A percentile compares a stretch with the other conserved stretches of the same genome.
These are phyloP conservation scores for Brettanomyces anomalus DNA, from an alignment of 805 yeast genomes.

Conservation along the genomic window DNA sequence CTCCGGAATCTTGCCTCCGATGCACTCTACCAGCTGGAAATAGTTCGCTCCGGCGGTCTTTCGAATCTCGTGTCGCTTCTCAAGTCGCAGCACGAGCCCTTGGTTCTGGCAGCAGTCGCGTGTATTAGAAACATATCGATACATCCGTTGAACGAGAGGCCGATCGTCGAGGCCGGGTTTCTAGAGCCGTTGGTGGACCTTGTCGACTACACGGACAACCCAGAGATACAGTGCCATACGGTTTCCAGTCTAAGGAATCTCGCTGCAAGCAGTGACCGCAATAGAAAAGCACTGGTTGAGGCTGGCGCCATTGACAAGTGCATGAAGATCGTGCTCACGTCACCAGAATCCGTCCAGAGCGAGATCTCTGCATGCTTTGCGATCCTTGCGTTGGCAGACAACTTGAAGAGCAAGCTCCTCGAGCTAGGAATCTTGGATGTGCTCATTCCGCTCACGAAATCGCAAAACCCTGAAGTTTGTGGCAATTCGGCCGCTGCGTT, in stretches of 20 bases:
- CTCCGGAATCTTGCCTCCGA: conserved; percentile 93
- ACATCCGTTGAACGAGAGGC: conserved; percentile 91
- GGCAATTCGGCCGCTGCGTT: conserved; percentile 98
- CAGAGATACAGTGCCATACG: conserved; percentile 97
- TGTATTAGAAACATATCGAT: conserved; percentile 96
- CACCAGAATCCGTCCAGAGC: conserved; percentile 89
- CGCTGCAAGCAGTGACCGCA: conserved; percentile 92
- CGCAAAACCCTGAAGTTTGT: conserved; percentile 87
- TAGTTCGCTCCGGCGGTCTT: conserved; percentile 91
- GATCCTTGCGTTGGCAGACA: conserved; percentile 92
- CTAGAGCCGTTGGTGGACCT: conserved; percentile 81
- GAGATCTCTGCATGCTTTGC: conserved; percentile 98
- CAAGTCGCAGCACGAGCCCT: conserved; percentile 83
- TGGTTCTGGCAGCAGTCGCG: conserved; percentile 94
- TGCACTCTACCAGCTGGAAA: conserved; percentile 90
- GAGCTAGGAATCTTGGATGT: conserved; percentile 81
- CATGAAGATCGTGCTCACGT: conserved; percentile 71
- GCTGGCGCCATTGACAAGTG: conserved; percentile 95
- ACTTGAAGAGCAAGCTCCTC: conserved; percentile 74
- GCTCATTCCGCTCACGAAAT: conserved; percentile 81
- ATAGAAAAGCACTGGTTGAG: conserved; percentile 82
- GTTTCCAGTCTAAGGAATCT: conserved; percentile 91
- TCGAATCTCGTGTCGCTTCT: conserved; percentile 86
- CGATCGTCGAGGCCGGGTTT: conserved; percentile 95
- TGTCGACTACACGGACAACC: conserved; percentile 77